Evolutionary conservation across 2,329 filamentous ascomycete genomes (phyloP), one percentile per base, ranked within the genome.

Genomic region (Cryphonectria naterciae): DNA sequence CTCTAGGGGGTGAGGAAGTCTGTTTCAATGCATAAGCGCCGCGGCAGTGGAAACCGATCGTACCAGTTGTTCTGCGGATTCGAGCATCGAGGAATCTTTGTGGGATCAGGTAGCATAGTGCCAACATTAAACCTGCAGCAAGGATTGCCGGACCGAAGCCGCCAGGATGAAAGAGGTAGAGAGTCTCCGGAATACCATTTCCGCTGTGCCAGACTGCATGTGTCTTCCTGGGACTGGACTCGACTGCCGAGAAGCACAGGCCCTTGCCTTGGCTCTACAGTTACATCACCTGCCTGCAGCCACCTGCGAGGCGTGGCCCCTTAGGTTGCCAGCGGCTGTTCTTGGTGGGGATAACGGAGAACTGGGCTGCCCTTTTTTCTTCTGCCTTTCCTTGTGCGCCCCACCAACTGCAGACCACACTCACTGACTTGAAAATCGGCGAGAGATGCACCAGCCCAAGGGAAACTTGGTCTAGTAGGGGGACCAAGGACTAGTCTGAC

Each of bases 301-400:
- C 13, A 62, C 22, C 35, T 43, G 28, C 58, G 32, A 32, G 64
- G 43, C 35, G 43, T 41, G 37, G 35, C 46, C 49, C 22, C 32
- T 37, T 56, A 62, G 63, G 43, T 41, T 35, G 65, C 41, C 60
- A 28, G 49, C 61, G 32, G 66, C 66, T 28, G 66, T 32, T 37
- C 3, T n/a, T 19, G 49, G 25, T 68, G 60, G 49, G 32, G 56
- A 25, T 37, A 37, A 58, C 13, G 10, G 54, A 35, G 28, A 7
- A 58, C 69, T 61, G 60, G 66, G 39, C n/a, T 65, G 52, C 49
- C 61, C 32, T 52, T 49, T 67, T n/a, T n/a, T n/a, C n/a, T n/a
- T n/a, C n/a, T n/a, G n/a, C n/a, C n/a, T n/a, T n/a, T n/a, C 58
- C 64, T 41, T 35, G 19, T 32, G 19, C 43, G 43, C 52, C 43